phyloP scores from a whole-genome alignment of 306 rosid species.

The Medicago ruthenica region DNA sequence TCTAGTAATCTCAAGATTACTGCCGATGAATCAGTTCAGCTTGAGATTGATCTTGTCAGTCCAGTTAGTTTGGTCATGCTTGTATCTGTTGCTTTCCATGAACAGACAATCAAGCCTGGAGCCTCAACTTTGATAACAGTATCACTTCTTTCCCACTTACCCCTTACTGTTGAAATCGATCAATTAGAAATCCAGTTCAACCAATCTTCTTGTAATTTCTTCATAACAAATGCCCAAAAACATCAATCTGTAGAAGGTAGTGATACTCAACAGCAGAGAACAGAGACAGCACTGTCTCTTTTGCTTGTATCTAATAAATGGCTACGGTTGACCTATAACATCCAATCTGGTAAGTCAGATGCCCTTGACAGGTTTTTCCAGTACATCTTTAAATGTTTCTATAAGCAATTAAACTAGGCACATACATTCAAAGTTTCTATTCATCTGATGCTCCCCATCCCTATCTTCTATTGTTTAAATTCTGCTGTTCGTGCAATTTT shows the following conservation, averaged over 20 bases:
- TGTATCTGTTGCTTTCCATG: slow-evolving; percentile 95
- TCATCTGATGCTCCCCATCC: neutral
- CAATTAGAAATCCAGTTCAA: slow-evolving; percentile 90
- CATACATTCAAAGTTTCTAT: slow-evolving; percentile 26
- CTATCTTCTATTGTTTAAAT: slow-evolving; percentile 21
- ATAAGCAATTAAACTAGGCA: slow-evolving; percentile 22
- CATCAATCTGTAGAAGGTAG: slow-evolving; percentile 50
- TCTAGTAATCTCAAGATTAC: slow-evolving; percentile 56
- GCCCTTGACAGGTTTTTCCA: slow-evolving; percentile 18
- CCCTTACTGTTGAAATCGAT: slow-evolving; percentile 72
- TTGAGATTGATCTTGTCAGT: slow-evolving; percentile 91
- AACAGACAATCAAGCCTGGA: slow-evolving; percentile 80
- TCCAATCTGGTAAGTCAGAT: slow-evolving; percentile 70
- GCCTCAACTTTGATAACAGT: slow-evolving; percentile 65
- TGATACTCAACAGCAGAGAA: slow-evolving; percentile 56
- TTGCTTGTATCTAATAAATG: slow-evolving; percentile 77
- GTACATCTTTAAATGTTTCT: slow-evolving; percentile 34
- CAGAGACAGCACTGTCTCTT: slow-evolving; percentile 68
- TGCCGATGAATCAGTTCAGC: slow-evolving; percentile 65
- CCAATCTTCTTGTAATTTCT: slow-evolving; percentile 81
- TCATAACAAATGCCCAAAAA: slow-evolving; percentile 64
- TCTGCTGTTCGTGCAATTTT: neutral
- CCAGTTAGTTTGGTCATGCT: slow-evolving; percentile 91
- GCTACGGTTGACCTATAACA: slow-evolving; percentile 82
- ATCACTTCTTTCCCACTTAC: slow-evolving; percentile 85